Conservation (phyloP, 139 green algal genomes). For the Chlorella sorokiniana region DNA sequence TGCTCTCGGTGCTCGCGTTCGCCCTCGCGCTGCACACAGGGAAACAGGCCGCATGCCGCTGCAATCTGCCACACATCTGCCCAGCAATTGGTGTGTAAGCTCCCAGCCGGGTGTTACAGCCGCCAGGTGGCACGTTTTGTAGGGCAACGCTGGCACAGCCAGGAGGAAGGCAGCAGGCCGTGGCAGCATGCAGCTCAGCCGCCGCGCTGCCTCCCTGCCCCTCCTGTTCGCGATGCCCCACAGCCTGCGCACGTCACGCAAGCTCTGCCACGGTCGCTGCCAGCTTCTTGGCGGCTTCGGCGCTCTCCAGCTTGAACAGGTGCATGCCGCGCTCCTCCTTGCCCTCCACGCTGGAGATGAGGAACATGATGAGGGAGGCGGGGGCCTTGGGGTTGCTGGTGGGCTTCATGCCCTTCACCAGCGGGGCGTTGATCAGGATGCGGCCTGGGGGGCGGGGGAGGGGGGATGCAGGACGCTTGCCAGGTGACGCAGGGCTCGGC, state of each 20-base stretch:
- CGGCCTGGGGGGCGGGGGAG: constrained; percentile 19
- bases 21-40: no score
- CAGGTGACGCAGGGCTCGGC: no score
- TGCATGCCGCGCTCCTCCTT: constrained; percentile 32
- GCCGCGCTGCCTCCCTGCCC: not conserved
- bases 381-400: constrained; percentile 39
- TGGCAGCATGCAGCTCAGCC: not conserved
- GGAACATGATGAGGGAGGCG: constrained; percentile 39
- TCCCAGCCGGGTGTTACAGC: no score
- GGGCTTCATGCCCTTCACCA: constrained; percentile 36
- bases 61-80: no score
- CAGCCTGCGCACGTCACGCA: not conserved
- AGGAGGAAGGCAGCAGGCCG: no score
- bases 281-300: constrained; percentile 34
- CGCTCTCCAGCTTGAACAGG: constrained; percentile 39
- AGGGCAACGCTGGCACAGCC: no score
- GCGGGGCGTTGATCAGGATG: constrained; percentile 44
- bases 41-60: no score
- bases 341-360: constrained; percentile 25
- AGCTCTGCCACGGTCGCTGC: not conserved
- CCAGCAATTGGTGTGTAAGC: no score
- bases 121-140: no score
- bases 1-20: no score
- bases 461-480: no score
- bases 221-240: not conserved